These are phyloP conservation scores for Phyllosticta citriasiana DNA, from an alignment of 2,329 filamentous ascomycete genomes.

Conservation along the genomic window DNA sequence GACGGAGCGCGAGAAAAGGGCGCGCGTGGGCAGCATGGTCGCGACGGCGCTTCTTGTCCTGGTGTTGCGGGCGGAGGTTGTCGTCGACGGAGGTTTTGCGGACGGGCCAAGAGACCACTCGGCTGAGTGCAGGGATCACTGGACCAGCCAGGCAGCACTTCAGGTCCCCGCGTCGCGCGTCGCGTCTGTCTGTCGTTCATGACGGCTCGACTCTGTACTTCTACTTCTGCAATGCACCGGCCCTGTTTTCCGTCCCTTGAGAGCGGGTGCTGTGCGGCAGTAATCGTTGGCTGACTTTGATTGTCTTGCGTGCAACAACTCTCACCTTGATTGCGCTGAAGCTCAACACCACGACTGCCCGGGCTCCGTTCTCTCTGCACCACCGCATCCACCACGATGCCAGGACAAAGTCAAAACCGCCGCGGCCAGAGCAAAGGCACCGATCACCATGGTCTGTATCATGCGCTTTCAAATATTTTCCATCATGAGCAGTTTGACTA, in stretches of 20 bases:
- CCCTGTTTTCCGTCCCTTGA: background rate
- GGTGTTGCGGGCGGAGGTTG: background rate
- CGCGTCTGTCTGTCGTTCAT: background rate
- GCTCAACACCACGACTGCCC: background rate
- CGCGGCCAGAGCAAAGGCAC: background rate
- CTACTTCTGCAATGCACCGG: background rate
- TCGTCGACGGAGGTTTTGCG: slow-evolving; percentile 2
- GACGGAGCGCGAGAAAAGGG: slow-evolving; percentile 58
- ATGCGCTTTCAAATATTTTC: background rate
- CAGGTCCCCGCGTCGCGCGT: background rate
- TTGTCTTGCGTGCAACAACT: background rate
- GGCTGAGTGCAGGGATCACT: background rate
- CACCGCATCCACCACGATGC: background rate
- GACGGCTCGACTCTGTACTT: background rate
- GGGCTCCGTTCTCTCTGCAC: background rate
- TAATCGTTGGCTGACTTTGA: background rate
- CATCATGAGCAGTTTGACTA: background rate
- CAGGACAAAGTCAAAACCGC: background rate
- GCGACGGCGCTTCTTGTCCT: background rate
- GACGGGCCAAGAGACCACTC: background rate
- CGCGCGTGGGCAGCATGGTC: slow-evolving; percentile 39
- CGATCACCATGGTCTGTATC: background rate
- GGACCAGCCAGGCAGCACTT: slow-evolving; percentile 3
- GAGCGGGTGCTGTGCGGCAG: background rate
- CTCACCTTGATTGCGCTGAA: background rate